Evolutionary conservation across 352 stramenopile genomes (phyloP), one percentile per base, ranked within the genome.

Genomic region (Phytopythium chamaehyphon): DNA sequence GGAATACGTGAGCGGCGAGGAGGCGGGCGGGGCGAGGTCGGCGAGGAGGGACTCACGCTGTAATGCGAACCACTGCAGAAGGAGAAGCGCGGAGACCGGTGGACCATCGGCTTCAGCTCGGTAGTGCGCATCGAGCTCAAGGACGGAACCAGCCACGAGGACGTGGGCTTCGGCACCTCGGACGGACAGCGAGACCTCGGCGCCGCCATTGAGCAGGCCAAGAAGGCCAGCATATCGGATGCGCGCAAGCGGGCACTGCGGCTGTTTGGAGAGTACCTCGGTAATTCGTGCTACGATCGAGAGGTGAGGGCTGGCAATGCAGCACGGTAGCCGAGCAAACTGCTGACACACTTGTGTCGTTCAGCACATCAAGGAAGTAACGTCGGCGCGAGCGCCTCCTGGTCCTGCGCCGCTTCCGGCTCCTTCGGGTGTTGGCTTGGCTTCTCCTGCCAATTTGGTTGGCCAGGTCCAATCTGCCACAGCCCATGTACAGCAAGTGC

Each of bases 151-250:
- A 84, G 64, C 48, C 84, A 95, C 49, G 84, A 93, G 45, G 84
- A 95, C 51, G 73, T 89, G 53, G 84, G 84, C 0, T 93, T 95
- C 39, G 84, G 84, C 4, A 69, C 86, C 36, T 82, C 77, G 0
- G 84, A 95, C 31, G 82, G 84, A 14, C 78, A 93, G 57, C 81
- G 67, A 10, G 76, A 95, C 47, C 54, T 93, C 14, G 73, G 77
- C 0, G 81, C 82, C 15, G 74, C 84, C 0, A 64, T 95, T 37
- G 84, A 95, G 28, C 82, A 95, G 48, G 76, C 84, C 7, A 95
- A 95, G 53, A 95, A 95, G 67, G 76, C 84, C 23, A 93, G 82
- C 51, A 88, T 95, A 26, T 95, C 84, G 6, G 84, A 95, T 60
- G 84, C 78, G 1, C 64, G 84, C 16, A 95, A 95, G 57, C 69